Percentiles rank a stretch among this genome's conserved stretches.
phyloP scores from a whole-genome alignment of 1,139 yeast species.

The Suhomyces bolitotheri region DNA sequence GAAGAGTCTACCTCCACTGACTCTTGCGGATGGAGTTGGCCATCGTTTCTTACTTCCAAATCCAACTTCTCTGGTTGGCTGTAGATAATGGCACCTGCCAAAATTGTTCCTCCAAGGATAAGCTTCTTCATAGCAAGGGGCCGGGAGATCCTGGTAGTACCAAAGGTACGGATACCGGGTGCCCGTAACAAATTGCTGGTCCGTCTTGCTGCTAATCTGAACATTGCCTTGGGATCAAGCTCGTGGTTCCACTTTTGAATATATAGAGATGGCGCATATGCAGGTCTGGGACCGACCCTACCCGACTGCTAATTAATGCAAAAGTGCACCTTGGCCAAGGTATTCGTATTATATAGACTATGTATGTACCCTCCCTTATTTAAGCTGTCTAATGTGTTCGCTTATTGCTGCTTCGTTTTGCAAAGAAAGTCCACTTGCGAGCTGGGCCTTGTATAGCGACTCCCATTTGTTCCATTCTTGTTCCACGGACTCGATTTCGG shows the following conservation, averaged over 20 bases:
- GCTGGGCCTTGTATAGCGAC: constrained; percentile 48
- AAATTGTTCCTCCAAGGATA: constrained; percentile 1
- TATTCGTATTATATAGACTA: neutral
- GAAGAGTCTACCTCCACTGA: constrained; percentile 48
- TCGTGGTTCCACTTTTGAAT: neutral
- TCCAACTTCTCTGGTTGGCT: neutral
- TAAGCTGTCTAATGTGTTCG: constrained; percentile 12
- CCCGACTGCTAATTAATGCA: too few species aligned
- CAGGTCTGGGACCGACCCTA: too few species aligned
- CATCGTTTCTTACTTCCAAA: constrained; percentile 3
- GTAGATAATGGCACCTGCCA: constrained; percentile 3
- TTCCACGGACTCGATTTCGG: constrained; percentile 27
- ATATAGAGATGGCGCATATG: neutral
- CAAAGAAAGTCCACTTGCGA: constrained; percentile 54
- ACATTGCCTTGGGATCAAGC: constrained; percentile 7
- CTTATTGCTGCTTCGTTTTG: constrained; percentile 31
- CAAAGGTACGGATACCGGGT: constrained; percentile 1
- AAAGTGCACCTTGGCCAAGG: too few species aligned
- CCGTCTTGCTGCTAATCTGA: constrained; percentile 10
- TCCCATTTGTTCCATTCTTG: constrained; percentile 37
- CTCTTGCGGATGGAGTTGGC: constrained; percentile 7
- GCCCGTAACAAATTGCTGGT: constrained; percentile 1
- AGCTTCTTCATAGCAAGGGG: neutral
- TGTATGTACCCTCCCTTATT: neutral
- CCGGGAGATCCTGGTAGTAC: constrained; percentile 1